phyloP scores from a whole-genome alignment of 202 grass and related monocot species.

The Musa balbisiana region DNA sequence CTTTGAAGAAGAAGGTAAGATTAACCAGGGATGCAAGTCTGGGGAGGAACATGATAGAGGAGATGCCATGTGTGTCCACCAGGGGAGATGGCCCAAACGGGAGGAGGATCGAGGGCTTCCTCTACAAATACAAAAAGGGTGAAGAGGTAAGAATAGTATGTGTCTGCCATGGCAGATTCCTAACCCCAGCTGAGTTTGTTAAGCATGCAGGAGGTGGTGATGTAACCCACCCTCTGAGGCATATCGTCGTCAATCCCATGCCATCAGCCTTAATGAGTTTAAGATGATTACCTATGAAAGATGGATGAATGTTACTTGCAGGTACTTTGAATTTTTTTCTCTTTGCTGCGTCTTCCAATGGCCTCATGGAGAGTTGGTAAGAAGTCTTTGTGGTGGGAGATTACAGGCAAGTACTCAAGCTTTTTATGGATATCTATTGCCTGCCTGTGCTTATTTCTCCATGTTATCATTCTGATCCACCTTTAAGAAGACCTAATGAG shows the following conservation, averaged over 20 bases:
- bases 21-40: constrained; percentile 22
- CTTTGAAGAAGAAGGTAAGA: neutral
- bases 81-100: constrained; percentile 45
- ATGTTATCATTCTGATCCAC: too few relatives aligned
- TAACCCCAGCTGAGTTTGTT: constrained; percentile 80
- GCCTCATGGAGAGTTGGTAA: too few relatives aligned
- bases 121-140: constrained; percentile 71
- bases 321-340: too few relatives aligned
- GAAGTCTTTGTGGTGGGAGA: too few relatives aligned
- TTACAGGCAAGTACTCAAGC: too few relatives aligned
- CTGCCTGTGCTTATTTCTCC: too few relatives aligned
- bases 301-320: too few relatives aligned
- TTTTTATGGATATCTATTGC: too few relatives aligned
- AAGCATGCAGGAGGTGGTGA: constrained; percentile 65
- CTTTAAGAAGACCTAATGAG: too few relatives aligned
- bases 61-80: constrained; percentile 91
- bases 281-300: too few relatives aligned
- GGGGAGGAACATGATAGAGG: constrained; percentile 61
- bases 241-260: constrained; percentile 41
- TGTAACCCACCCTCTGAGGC: constrained; percentile 63
- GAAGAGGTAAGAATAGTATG: constrained; percentile 82
- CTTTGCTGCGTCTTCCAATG: too few relatives aligned
- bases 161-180: constrained; percentile 86
- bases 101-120: constrained; percentile 65
- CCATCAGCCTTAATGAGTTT: too few relatives aligned